phyloP scores from a whole-genome alignment of 371 early-diverging fungal genomes.

The Entomophthora muscae region DNA sequence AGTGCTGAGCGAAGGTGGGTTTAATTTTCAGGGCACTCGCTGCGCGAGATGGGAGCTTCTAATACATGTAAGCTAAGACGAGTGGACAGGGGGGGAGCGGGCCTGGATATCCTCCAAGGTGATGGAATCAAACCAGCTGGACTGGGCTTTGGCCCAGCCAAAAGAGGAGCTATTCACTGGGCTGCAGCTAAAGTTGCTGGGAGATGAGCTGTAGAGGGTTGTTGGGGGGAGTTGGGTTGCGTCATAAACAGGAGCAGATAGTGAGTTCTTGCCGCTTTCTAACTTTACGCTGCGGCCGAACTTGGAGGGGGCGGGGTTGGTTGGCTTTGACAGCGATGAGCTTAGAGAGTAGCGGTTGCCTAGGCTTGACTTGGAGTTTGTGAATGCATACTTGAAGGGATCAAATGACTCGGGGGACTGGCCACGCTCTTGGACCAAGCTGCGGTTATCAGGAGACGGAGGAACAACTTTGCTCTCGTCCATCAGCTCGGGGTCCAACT shows the following conservation, averaged over 20 bases:
- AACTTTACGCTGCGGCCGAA: constrained; percentile 1
- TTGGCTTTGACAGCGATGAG: background rate
- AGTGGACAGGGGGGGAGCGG: constrained; percentile 4
- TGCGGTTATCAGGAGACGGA: background rate
- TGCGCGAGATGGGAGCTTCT: too few relatives aligned
- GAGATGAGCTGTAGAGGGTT: background rate
- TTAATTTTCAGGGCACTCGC: too few relatives aligned
- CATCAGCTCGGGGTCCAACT: constrained; percentile 4
- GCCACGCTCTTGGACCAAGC: background rate
- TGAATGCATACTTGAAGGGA: background rate
- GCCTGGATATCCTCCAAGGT: background rate
- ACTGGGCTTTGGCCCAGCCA: background rate
- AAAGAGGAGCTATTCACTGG: background rate
- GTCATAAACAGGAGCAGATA: background rate
- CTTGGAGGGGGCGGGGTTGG: background rate
- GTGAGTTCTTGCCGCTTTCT: background rate
- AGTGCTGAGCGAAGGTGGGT: too few relatives aligned
- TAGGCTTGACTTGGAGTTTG: background rate
- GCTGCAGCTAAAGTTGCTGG: background rate
- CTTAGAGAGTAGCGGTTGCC: background rate
- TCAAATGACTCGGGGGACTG: background rate
- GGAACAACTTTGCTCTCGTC: background rate
- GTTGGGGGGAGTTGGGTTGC: background rate
- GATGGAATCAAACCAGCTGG: background rate
- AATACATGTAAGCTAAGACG: constrained; percentile 10